These are phyloP conservation scores for Ceratocystis destructans DNA, from an alignment of 2,329 filamentous ascomycete genomes.

Conservation along the genomic window DNA sequence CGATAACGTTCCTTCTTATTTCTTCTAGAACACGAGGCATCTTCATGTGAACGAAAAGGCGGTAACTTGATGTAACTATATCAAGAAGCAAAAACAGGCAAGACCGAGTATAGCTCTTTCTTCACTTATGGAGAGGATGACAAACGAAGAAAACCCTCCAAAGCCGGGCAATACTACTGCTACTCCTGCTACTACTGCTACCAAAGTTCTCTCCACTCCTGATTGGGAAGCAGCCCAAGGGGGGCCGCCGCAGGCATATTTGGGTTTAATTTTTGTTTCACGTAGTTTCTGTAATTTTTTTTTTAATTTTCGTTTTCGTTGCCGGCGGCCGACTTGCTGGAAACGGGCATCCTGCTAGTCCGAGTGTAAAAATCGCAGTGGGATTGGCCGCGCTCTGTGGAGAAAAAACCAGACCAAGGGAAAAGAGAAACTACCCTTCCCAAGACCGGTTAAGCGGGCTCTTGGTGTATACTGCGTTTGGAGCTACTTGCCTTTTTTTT, in stretches of 20 bases:
- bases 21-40: not conserved
- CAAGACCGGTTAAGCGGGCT: constrained; percentile 3
- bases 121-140: not conserved
- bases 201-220: not conserved
- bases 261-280: not conserved
- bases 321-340: constrained; percentile 5
- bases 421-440: constrained; percentile 20
- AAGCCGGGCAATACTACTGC: not conserved
- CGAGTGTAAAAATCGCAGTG: constrained; percentile 1
- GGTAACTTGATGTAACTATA: not conserved
- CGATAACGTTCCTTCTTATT: not conserved
- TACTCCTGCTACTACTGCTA: no score
- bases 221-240: not conserved
- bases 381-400: not conserved
- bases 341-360: constrained; percentile 6
- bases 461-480: not conserved
- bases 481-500: not conserved
- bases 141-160: not conserved
- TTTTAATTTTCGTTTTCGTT: not conserved
- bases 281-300: no score
- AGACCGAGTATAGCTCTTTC: not conserved
- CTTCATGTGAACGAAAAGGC: not conserved
- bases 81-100: not conserved
- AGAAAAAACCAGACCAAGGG: not conserved
- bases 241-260: not conserved